phyloP scores from a whole-genome alignment of 1,284 basidiomycete genomes.

The Neotropicomus parvogracilis region DNA sequence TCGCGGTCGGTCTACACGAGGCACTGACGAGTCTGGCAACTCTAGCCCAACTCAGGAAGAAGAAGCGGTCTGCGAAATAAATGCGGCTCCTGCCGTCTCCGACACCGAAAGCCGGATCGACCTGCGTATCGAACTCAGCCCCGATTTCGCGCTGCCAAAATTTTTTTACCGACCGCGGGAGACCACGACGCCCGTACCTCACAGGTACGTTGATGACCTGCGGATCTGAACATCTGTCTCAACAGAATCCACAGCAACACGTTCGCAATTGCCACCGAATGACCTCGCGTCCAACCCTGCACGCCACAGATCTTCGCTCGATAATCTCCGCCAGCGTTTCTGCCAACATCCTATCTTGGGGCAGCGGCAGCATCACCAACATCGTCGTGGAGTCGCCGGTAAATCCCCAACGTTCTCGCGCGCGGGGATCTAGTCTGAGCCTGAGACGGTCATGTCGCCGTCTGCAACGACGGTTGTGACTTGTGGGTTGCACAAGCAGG shows the following conservation, averaged over 20 bases:
- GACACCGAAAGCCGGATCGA: constrained; percentile 41
- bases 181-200: constrained; percentile 15
- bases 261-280: constrained; percentile 1
- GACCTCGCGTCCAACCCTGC: constrained; percentile 3
- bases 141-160: constrained; percentile 12
- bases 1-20: no score
- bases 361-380: constrained; percentile 30
- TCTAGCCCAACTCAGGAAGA: constrained; percentile 36
- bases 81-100: constrained; percentile 37
- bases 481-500: constrained; percentile 96
- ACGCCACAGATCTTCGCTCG: constrained; percentile 18
- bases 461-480: no score
- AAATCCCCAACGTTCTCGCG: background rate
- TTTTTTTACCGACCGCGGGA: constrained; percentile 25
- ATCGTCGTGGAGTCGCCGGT: constrained; percentile 38
- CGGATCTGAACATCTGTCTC: constrained; percentile 17
- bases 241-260: constrained; percentile 8
- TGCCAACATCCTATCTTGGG: constrained; percentile 31
- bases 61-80: constrained; percentile 38
- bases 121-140: constrained; percentile 39
- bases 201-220: constrained; percentile 12
- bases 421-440: constrained; percentile 26
- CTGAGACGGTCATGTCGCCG: constrained; percentile 22
- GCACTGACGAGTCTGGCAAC: constrained; percentile 26
- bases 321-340: constrained; percentile 26